phyloP scores from a whole-genome alignment of 352 stramenopile species.

The Phytopythium helicoides region DNA sequence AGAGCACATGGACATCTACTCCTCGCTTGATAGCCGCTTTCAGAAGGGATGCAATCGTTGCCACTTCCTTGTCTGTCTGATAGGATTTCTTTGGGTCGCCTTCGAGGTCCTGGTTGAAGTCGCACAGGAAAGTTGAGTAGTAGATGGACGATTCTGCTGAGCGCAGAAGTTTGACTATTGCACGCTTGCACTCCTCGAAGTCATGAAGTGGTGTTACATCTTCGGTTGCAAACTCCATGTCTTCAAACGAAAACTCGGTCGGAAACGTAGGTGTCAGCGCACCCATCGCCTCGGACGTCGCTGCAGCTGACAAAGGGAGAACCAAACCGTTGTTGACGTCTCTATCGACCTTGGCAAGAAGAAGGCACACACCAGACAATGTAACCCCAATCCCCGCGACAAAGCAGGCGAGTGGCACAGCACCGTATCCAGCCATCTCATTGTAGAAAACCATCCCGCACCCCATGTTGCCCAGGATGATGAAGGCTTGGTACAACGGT shows the following conservation, averaged over 20 bases:
- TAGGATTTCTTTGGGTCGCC: background rate
- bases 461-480: conserved; percentile 75
- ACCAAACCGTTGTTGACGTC: conserved; percentile 8
- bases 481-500: conserved; percentile 79
- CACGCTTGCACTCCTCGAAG: conserved; percentile 62
- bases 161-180: conserved; percentile 54
- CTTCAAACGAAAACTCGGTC: conserved; percentile 54
- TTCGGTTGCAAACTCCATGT: conserved; percentile 54
- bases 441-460: conserved; percentile 82
- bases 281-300: background rate
- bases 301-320: conserved; percentile 8
- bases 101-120: conserved; percentile 58
- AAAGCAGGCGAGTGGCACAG: conserved; percentile 40
- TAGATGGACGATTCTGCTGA: conserved; percentile 59
- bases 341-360: conserved; percentile 56
- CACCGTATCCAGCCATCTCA: conserved; percentile 64
- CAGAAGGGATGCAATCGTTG: conserved; percentile 65
- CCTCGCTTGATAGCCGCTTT: conserved; percentile 53
- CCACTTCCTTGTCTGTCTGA: conserved; percentile 19
- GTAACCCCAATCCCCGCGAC: conserved; percentile 53
- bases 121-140: conserved; percentile 82
- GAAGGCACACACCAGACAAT: conserved; percentile 54
- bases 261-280: conserved; percentile 8
- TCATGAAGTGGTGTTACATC: conserved; percentile 45
- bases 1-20: conserved; percentile 66